Evolutionary conservation across 2,329 filamentous ascomycete genomes (phyloP), one percentile per base, ranked within the genome.

Genomic region (Pseudogymnoascus destructans): DNA sequence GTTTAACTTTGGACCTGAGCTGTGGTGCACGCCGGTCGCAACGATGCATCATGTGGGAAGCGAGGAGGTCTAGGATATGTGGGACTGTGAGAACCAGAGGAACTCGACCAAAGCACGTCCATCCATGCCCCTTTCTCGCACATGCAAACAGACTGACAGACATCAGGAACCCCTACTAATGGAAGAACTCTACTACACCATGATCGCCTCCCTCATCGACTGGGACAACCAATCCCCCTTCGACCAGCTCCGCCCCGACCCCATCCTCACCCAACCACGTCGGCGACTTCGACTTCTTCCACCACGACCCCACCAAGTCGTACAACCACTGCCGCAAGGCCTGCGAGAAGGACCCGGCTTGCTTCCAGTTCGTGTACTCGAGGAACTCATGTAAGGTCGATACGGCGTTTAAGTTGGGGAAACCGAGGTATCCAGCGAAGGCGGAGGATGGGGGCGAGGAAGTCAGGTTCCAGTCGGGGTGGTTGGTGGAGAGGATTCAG

Each of bases 21-120:
- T 79, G 61, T 81, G 79, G 78, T 81, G 78, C 61, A 75, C 80
- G 64, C 78, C 78, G 3, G 72, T 79, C 10, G 65, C 80, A 33
- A 79, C 78, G 2, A 78, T 81, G 76, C 77, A 80, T 63, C 77
- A 79, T 63, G 73, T 81, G 66, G 73, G 74, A 49, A 71, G 76
- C 5, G 73, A 77, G 62, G 78, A 81, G 64, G 72, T 79, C 49
- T 76, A 73, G 61, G 69, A 65, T 36, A 71, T 79, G 32, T 81
- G 78, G 76, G 73, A 78, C 58, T 80, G 74, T 59, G 78, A 81
- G 64, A 73, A 79, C 65, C 55, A 59, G 58, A 63, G 65, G 36
- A 10, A 32, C 54, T 62, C 63, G 27, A 57, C 61, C 7, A 57
- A 62, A 23, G 61, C 58, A 17, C 9, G 56, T 62, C 17, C 46